A percentile compares a stretch with the other conserved stretches of the same genome.
Evolutionary conservation across 2,329 filamentous ascomycete genomes (phyloP).

Genomic region (Sporothrix globosa): DNA sequence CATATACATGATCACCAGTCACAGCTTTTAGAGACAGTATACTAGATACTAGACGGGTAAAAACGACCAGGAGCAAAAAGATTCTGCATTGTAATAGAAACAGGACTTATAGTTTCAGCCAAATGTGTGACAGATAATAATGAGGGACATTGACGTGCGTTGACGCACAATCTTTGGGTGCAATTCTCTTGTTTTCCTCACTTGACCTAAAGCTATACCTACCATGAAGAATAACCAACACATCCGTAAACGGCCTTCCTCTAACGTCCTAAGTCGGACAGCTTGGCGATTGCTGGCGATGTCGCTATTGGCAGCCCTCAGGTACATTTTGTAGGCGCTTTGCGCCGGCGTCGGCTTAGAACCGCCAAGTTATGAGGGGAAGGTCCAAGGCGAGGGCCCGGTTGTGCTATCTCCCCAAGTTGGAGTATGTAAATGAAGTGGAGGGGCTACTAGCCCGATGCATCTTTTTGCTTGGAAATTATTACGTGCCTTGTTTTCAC

Average conservation of each 20-base stretch:
- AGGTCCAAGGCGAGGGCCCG: background rate
- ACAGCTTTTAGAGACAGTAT: background rate
- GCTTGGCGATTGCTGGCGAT: background rate
- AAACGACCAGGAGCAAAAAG: background rate
- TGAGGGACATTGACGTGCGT: too few relatives aligned
- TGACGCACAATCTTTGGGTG: too few relatives aligned
- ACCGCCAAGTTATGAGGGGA: background rate
- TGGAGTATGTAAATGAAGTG: background rate
- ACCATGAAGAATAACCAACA: too few relatives aligned
- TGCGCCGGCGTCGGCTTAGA: conserved; percentile 14
- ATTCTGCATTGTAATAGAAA: background rate
- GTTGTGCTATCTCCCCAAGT: conserved; percentile 1
- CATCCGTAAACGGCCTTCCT: background rate
- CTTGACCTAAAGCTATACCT: too few relatives aligned
- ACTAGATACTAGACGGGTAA: background rate
- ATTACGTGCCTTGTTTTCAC: background rate
- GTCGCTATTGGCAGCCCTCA: conserved; percentile 9
- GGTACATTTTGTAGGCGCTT: background rate
- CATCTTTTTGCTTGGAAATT: background rate
- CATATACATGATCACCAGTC: background rate
- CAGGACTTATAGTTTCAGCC: background rate
- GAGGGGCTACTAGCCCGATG: conserved; percentile 1
- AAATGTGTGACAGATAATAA: too few relatives aligned
- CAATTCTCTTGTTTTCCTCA: too few relatives aligned
- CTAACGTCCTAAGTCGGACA: conserved; percentile 10